Base-by-base conservation (phyloP, 495 filamentous ascomycete genomes). In the Penicillium coffeae region DNA sequence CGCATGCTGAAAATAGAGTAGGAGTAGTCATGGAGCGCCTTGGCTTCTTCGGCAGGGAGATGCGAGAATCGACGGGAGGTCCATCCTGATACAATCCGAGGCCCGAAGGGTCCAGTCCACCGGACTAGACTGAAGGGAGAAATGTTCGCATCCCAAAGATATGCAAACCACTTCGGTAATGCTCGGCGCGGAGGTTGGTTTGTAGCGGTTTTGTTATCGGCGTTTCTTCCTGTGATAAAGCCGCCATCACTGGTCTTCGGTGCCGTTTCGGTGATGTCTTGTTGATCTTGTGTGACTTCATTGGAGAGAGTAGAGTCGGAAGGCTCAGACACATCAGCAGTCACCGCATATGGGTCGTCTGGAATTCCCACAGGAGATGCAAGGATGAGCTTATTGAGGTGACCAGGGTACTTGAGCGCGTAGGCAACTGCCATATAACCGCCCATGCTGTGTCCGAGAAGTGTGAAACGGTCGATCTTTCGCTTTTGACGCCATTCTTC, bases 91-190 rank as follows among this genome's bases (percentile, higher is more conserved):
- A 95, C 89, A 22, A 98, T 77, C 2, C 90, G 83, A 5, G 93
- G 93, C 1, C 93, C 93, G 1, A 98, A 65, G 1, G 93, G 93
- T n/a, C 93, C 93, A 8, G 89, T 71, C 78, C 91, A 86, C 44
- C 93, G 87, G 8, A 98, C 80, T 14, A 98, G 66, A 51, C 82
- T 88, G 65, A 98, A 98, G 14, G 94, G 93, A 1, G 90, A 95
- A 53, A 98, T 84, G 60, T 98, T 98, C 53, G 89, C 89, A 49
- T 98, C 93, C 93, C 93, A 98, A 27, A 98, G 78, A 64, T 89
- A 95, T 21, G 82, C 82, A 14, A 96, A 72, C 89, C 90, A 95
- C 64, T 85, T 84, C 0, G 90, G 87, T 10, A 89, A 55, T 14
- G 84, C 86, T 3, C 86, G 76, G 32, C 78, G 69, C n/a, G 81